A percentile compares a stretch with the other conserved stretches of the same genome.
These are phyloP conservation scores for Naematelia aurantialba DNA, from an alignment of 768 basidiomycete species.

Conservation along the genomic window DNA sequence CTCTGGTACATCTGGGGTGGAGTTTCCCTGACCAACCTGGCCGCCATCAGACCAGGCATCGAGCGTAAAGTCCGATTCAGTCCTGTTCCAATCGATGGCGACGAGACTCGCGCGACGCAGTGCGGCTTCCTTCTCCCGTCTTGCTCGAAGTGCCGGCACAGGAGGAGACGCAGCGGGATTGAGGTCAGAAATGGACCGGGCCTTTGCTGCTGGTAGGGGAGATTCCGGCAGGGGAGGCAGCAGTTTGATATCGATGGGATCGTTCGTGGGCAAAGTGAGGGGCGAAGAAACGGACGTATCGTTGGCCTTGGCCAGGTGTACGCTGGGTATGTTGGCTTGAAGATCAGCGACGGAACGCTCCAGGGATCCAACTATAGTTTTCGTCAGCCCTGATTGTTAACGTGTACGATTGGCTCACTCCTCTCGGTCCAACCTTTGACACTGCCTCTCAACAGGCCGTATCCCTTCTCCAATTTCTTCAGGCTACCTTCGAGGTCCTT, in stretches of 20 bases:
- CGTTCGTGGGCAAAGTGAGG: neutral
- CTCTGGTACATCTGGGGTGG: too few relatives aligned
- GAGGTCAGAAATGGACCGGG: neutral
- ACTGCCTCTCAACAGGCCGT: neutral
- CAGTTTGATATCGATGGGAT: neutral
- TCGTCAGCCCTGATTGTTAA: neutral
- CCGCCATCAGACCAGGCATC: too few relatives aligned
- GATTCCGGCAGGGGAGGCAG: neutral
- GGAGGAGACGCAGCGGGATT: neutral
- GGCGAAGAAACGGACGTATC: neutral
- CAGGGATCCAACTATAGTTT: neutral
- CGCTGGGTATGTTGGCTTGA: neutral
- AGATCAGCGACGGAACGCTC: neutral
- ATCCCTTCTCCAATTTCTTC: neutral
- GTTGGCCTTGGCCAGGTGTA: neutral
- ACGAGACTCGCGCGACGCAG: neutral
- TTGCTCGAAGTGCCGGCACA: neutral
- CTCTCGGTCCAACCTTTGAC: neutral
- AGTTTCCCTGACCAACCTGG: too few relatives aligned
- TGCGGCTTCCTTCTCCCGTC: neutral
- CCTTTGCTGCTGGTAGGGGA: neutral
- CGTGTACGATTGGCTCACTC: neutral
- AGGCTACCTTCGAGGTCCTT: neutral
- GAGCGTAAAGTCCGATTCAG: too few relatives aligned
- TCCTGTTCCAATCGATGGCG: neutral